These are phyloP conservation scores for Monosporascus sp. DNA, from an alignment of 2,329 filamentous ascomycete genomes.

Conservation along the genomic window DNA sequence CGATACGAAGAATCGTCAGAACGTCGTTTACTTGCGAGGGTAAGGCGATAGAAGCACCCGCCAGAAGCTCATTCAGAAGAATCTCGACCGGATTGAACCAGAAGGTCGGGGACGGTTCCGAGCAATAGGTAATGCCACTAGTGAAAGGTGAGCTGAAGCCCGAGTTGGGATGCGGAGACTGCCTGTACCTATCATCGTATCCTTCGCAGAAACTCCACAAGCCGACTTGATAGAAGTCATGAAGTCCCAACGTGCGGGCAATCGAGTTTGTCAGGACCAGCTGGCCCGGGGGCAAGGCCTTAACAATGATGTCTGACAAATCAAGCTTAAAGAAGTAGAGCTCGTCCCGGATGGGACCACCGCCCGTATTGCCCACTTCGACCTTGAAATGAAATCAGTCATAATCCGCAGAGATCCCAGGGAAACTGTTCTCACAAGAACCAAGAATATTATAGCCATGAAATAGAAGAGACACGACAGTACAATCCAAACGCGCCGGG, in stretches of 20 bases:
- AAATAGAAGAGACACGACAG: constrained; percentile 66
- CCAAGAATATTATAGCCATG: constrained; percentile 69
- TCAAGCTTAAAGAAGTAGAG: constrained; percentile 85
- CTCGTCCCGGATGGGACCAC: constrained; percentile 54
- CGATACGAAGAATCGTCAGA: constrained; percentile 66
- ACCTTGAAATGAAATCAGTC: constrained; percentile 28
- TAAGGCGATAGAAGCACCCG: constrained; percentile 77
- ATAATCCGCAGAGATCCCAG: not conserved
- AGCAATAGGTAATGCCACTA: constrained; percentile 72
- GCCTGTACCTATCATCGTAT: constrained; percentile 56
- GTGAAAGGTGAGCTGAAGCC: constrained; percentile 38
- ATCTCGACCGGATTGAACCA: constrained; percentile 91
- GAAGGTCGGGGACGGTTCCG: constrained; percentile 62
- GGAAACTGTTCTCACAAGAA: constrained; percentile 51
- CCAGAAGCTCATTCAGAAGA: constrained; percentile 70
- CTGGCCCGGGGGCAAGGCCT: constrained; percentile 60
- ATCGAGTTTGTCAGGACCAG: constrained; percentile 73
- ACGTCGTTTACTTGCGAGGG: constrained; percentile 69
- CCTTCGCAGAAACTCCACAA: constrained; percentile 92
- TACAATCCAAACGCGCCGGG: constrained; percentile 56
- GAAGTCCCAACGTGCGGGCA: constrained; percentile 76
- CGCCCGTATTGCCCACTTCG: constrained; percentile 68
- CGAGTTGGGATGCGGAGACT: not conserved
- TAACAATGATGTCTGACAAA: constrained; percentile 73
- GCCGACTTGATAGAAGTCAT: constrained; percentile 92